Percentiles rank a stretch among this genome's conserved stretches.
phyloP scores from a whole-genome alignment of 1,284 basidiomycete species.

The Malassezia yamatoensis region DNA sequence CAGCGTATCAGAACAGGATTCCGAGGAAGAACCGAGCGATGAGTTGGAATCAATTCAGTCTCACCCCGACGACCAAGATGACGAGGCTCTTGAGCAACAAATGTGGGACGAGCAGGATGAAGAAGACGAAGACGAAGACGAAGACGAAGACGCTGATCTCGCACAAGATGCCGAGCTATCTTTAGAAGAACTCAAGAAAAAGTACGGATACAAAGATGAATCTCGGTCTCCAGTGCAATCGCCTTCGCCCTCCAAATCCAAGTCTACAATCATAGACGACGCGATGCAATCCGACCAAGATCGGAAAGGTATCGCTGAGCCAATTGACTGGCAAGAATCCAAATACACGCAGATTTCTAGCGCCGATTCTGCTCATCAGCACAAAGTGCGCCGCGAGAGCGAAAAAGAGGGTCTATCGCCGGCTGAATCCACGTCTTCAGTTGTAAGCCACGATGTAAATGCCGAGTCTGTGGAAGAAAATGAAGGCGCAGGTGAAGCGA shows the following conservation, averaged over 20 bases:
- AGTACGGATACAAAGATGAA: slow-evolving; percentile 49
- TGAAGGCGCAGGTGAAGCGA: background rate
- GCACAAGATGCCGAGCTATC: slow-evolving; percentile 53
- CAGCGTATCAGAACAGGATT: slow-evolving; percentile 29
- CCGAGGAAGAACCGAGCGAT: slow-evolving; percentile 52
- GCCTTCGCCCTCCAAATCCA: background rate
- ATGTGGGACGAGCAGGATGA: slow-evolving; percentile 48
- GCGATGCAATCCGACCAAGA: slow-evolving; percentile 6
- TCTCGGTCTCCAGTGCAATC: background rate
- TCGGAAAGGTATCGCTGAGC: background rate
- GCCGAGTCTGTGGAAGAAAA: too few relatives aligned
- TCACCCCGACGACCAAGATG: background rate
- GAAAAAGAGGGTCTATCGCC: too few relatives aligned
- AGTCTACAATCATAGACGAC: background rate
- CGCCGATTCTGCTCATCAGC: too few relatives aligned
- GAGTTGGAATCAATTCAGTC: slow-evolving; percentile 21
- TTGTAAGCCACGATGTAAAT: too few relatives aligned
- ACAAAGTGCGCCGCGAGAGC: too few relatives aligned
- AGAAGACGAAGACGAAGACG: slow-evolving; percentile 49
- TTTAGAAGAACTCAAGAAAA: slow-evolving; percentile 53
- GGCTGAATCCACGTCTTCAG: too few relatives aligned
- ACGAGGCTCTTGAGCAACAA: slow-evolving; percentile 35
- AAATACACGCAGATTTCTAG: too few relatives aligned
- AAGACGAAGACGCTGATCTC: slow-evolving; percentile 53
- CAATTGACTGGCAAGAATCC: too few relatives aligned